Conservation (phyloP, 768 basidiomycete genomes). For the Amyloporia xantha region DNA sequence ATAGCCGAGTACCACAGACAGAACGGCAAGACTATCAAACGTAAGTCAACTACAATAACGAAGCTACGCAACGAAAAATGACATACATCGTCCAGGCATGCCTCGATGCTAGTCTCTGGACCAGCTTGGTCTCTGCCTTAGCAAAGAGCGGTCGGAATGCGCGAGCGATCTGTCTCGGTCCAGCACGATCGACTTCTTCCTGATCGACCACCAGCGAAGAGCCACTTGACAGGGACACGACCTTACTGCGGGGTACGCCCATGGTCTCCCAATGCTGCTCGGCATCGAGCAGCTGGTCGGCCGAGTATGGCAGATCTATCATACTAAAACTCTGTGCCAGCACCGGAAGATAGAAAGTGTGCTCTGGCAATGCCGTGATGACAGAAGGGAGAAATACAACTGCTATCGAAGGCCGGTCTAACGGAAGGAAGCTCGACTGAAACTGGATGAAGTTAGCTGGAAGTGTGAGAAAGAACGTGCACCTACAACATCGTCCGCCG, state of each 20-base stretch:
- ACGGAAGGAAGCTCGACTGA: slow-evolving; percentile 35
- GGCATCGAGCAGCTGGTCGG: slow-evolving; percentile 24
- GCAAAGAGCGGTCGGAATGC: slow-evolving; percentile 41
- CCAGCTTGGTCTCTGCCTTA: slow-evolving; percentile 23
- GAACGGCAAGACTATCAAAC: slow-evolving; percentile 51
- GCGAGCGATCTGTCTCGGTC: slow-evolving; percentile 35
- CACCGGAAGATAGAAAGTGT: slow-evolving; percentile 56
- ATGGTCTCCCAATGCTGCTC: slow-evolving; percentile 27
- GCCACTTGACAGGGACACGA: slow-evolving; percentile 11
- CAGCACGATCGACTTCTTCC: slow-evolving; percentile 37
- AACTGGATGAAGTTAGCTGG: slow-evolving; percentile 33
- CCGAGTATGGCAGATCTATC: slow-evolving; percentile 14
- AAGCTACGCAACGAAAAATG: slow-evolving; percentile 2
- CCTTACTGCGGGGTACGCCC: slow-evolving; percentile 19
- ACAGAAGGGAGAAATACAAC: slow-evolving; percentile 59
- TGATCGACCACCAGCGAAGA: slow-evolving; percentile 38
- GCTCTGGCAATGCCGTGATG: slow-evolving; percentile 28
- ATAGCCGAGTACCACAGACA: slow-evolving; percentile 62
- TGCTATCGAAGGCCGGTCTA: slow-evolving; percentile 50
- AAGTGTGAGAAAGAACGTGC: slow-evolving; percentile 20
- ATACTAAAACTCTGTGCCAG: slow-evolving; percentile 24
- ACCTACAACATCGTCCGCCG: slow-evolving; percentile 30
- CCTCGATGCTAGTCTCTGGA: slow-evolving; percentile 41
- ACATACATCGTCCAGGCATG: slow-evolving; percentile 66
- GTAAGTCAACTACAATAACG: slow-evolving; percentile 8